Conservation (phyloP, 2,329 filamentous ascomycete species). For the Colletotrichum somersetense region DNA sequence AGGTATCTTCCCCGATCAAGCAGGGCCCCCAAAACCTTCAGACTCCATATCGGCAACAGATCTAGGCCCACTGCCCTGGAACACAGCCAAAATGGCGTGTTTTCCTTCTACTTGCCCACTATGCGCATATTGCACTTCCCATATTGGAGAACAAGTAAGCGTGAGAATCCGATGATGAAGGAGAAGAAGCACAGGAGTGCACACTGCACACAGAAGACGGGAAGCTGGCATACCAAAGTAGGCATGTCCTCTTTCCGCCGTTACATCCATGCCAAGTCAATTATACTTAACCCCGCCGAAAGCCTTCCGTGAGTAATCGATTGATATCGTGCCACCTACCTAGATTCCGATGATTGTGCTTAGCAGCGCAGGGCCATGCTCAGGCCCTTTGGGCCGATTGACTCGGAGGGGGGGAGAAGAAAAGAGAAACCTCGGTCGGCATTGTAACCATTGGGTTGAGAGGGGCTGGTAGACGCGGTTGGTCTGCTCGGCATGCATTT, state of each 20-base stretch:
- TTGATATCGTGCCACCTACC: background rate
- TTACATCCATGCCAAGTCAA: background rate
- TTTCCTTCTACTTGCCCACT: background rate
- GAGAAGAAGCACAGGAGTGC: background rate
- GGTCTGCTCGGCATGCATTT: background rate
- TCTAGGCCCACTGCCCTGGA: conserved; percentile 27
- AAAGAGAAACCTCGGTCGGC: background rate
- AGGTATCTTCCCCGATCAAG: background rate
- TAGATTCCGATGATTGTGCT: conserved; percentile 1
- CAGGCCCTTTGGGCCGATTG: background rate
- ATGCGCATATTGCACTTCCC: background rate
- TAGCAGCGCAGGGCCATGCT: conserved; percentile 1
- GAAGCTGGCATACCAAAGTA: background rate
- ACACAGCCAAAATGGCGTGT: background rate
- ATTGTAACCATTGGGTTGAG: background rate
- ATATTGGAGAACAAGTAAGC: background rate
- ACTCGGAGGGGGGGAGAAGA: too few relatives aligned
- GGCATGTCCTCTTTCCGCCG: background rate
- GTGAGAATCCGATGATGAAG: background rate
- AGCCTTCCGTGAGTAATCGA: conserved; percentile 8
- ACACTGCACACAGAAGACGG: background rate
- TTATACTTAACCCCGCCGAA: conserved; percentile 24
- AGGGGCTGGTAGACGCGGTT: background rate
- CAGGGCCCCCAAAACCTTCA: conserved; percentile 11
- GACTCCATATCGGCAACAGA: conserved; percentile 1